Evolutionary conservation across 805 yeast genomes (phyloP).

Genomic region (Candida verbasci): DNA sequence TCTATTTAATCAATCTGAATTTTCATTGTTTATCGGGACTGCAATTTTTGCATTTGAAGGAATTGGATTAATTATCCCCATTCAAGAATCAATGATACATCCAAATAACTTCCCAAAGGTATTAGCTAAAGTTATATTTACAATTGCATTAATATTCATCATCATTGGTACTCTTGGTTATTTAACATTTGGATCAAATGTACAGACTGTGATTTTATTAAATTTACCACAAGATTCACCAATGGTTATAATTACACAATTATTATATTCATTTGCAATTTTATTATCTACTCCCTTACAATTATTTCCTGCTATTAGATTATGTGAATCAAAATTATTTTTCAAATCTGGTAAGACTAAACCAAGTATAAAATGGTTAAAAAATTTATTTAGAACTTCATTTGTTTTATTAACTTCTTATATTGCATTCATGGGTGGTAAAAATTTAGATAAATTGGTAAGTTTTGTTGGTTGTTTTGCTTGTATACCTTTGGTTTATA

Average conservation of each 20-base stretch:
- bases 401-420: conserved; percentile 53
- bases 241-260: conserved; percentile 59
- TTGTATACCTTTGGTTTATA: conserved; percentile 79
- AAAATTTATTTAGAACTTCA: conserved; percentile 52
- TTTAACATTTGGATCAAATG: conserved; percentile 58
- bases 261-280: conserved; percentile 71
- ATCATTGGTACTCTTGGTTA: conserved; percentile 67
- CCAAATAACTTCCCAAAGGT: conserved; percentile 72
- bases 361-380: conserved; percentile 55
- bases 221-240: conserved; percentile 69
- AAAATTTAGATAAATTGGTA: conserved; percentile 67
- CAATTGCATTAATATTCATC: conserved; percentile 61
- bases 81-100: conserved; percentile 74
- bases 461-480: conserved; percentile 82
- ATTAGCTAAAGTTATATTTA: conserved; percentile 52
- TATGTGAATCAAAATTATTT: conserved; percentile 62
- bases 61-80: conserved; percentile 75
- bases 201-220: conserved; percentile 64
- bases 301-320: conserved; percentile 72
- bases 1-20: conserved; percentile 50
- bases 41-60: conserved; percentile 90
- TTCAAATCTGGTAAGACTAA: conserved; percentile 55
- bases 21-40: conserved; percentile 75
- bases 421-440: conserved; percentile 65
- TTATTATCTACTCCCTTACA: conserved; percentile 78